Conservation (phyloP, 345 rosid species). For the Lenwebbia sp. region DNA sequence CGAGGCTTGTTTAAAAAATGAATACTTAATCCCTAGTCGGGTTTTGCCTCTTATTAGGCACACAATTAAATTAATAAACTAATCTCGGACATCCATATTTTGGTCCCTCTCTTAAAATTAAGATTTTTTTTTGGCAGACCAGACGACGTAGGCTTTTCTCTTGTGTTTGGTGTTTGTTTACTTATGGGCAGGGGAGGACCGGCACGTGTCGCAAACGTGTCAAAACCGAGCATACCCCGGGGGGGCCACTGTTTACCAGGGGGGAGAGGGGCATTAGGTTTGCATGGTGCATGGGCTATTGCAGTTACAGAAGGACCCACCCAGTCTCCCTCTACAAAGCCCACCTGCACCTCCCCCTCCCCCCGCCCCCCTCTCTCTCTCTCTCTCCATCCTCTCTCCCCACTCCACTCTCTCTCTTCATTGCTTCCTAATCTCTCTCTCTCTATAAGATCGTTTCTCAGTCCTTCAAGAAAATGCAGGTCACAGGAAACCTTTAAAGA, state of each 20-base stretch:
- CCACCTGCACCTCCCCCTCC: background rate
- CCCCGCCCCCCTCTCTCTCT: no score
- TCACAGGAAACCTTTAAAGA: background rate
- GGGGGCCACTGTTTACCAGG: background rate
- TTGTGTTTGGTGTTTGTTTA: background rate
- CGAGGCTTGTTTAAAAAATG: background rate
- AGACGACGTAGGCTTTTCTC: background rate
- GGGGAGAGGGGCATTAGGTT: background rate
- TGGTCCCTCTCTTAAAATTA: background rate
- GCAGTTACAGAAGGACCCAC: background rate
- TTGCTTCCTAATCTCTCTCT: background rate
- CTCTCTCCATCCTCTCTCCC: background rate
- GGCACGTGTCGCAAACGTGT: conserved; percentile 1
- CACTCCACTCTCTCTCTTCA: background rate
- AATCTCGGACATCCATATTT: background rate
- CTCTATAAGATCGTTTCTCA: background rate
- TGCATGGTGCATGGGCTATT: background rate
- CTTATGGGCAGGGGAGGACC: background rate
- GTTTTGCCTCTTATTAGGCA: background rate
- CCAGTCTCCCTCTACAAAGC: background rate
- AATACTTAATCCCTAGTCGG: background rate
- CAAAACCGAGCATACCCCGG: background rate
- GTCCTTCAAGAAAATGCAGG: background rate
- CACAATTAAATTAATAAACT: background rate
- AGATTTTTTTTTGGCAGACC: background rate